phyloP scores from a whole-genome alignment of 169 alveolate species.

The Cryptosporidium sp. region DNA sequence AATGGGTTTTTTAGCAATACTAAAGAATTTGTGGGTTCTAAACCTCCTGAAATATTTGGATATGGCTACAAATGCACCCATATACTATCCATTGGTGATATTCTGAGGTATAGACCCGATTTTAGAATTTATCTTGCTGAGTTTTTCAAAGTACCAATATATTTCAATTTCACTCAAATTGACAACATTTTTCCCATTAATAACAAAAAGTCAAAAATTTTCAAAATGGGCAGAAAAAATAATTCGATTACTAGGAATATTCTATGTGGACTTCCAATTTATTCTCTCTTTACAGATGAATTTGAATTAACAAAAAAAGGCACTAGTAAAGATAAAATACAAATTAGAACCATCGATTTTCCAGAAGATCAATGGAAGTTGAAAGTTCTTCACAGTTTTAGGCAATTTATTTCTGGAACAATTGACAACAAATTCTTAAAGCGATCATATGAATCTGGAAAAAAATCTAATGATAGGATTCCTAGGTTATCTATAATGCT shows the following conservation, averaged over 20 bases:
- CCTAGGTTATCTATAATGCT: conserved; percentile 47
- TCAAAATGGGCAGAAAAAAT: conserved; percentile 19
- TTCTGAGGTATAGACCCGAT: conserved; percentile 61
- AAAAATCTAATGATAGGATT: conserved; percentile 13
- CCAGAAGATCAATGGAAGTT: conserved; percentile 74
- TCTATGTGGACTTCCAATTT: conserved; percentile 64
- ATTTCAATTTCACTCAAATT: conserved; percentile 45
- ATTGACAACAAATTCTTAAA: neutral
- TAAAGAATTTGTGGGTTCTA: conserved; percentile 47
- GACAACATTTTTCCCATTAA: conserved; percentile 13
- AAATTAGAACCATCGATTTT: conserved; percentile 7
- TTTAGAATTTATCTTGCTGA: conserved; percentile 36
- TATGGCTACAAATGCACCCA: conserved; percentile 66
- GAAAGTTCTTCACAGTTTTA: conserved; percentile 36
- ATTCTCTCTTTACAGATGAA: conserved; percentile 70
- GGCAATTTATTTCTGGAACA: conserved; percentile 24
- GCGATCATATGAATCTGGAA: neutral
- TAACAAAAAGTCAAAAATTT: conserved; percentile 5
- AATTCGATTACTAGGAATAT: conserved; percentile 19
- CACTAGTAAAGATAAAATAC: conserved; percentile 5
- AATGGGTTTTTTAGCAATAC: conserved; percentile 67
- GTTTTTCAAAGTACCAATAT: conserved; percentile 47
- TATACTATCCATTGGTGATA: conserved; percentile 45
- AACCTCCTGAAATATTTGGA: conserved; percentile 70
- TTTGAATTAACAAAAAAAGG: conserved; percentile 20